Base-by-base conservation (phyloP, 2,329 filamentous ascomycete genomes). In the Monosporascus sp. region DNA sequence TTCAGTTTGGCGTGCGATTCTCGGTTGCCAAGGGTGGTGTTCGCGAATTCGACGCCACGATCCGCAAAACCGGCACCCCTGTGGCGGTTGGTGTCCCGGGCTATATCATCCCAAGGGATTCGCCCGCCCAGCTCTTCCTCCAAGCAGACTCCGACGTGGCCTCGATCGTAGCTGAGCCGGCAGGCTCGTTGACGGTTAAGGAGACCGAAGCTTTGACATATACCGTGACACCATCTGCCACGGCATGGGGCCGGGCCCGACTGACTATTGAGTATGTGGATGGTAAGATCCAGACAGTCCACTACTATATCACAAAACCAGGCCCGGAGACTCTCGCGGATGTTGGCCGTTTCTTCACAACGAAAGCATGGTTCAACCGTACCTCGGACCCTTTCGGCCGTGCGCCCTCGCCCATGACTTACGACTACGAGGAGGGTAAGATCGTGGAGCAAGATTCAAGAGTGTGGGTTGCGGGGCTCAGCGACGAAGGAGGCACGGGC, bases 381-480 rank as follows among this genome's bases (percentile, higher is more conserved):
- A 70, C 69, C 0, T 71, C 72, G 0, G 82, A 84, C 52, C 77
- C 78, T 0, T 84, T 84, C 55, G 65, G 72, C 1, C 72, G 82
- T 31, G 72, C 75, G 0, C 76, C 79, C 0, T 83, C 81, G 0
- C 71, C 82, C 53, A 78, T 84, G 66, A 76, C 75, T 0, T 84
- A 83, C 55, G 80, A 85, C 59, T 76, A 67, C 61, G 80, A 74
- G 65, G 73, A 57, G 3, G 62, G 65, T 6, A 57, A 68, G 7
- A 70, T 72, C 24, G 74, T 79, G 3, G 64, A 68, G 31, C 76
- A 78, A 49, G 75, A 79, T 36, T 52, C 70, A 1, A 73, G 82
- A 1, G 80, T 75, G 6, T 84, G 81, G 81, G 76, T 84, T 5
- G 74, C 81, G 1, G 82, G 82, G 0, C 70, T 85, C 1, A 83